These are phyloP conservation scores for Tinospora cordifolia DNA, from an alignment of 164 flowering plant species.

Conservation along the genomic window DNA sequence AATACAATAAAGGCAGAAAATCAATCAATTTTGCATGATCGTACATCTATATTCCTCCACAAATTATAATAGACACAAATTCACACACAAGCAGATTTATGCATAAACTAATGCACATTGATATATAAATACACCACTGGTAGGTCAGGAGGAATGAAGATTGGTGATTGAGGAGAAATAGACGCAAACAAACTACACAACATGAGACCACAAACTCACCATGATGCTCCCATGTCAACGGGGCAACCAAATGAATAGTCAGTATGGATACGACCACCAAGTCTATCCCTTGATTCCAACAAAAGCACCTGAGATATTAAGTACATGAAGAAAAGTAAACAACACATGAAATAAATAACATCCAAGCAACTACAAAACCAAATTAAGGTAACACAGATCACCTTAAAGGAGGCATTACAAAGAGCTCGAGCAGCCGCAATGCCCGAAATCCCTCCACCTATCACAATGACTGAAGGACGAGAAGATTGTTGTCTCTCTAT, in stretches of 20 bases:
- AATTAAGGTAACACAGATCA: conserved; percentile 9
- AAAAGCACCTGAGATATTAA: conserved; percentile 46
- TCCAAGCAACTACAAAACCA: neutral
- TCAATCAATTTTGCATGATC: neutral
- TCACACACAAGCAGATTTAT: neutral
- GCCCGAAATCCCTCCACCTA: conserved; percentile 92
- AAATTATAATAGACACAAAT: neutral
- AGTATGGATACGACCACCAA: conserved; percentile 88
- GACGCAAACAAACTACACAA: neutral
- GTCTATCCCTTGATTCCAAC: conserved; percentile 79
- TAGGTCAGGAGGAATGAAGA: no score
- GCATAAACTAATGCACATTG: neutral
- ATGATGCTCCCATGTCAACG: conserved; percentile 94
- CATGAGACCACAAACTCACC: conserved; percentile 33
- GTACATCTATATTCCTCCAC: no score
- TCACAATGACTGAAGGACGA: conserved; percentile 70
- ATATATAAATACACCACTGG: neutral
- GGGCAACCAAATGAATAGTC: conserved; percentile 92
- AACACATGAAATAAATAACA: neutral
- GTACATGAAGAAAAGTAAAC: conserved; percentile 1
- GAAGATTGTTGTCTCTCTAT: conserved; percentile 32
- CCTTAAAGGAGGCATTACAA: conserved; percentile 63
- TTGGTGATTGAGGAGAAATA: no score
- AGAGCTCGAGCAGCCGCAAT: conserved; percentile 73
- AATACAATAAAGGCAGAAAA: conserved; percentile 1